Conservation (phyloP, 139 green algal species). For the Volvox reticuliferus region DNA sequence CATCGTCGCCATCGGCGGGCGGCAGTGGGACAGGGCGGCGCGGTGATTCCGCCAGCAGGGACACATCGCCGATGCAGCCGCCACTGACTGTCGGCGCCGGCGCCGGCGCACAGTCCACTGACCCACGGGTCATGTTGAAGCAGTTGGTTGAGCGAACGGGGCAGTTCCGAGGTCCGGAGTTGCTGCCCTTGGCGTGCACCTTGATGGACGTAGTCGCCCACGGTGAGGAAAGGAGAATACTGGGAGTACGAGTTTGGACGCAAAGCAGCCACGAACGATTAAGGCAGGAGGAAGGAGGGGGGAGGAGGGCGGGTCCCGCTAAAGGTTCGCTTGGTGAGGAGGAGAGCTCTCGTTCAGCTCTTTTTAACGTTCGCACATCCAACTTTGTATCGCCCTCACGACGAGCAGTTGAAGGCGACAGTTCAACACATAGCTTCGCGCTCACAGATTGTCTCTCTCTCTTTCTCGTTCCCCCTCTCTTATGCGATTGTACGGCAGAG, state of each 20-base stretch:
- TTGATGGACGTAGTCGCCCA: slow-evolving; percentile 17
- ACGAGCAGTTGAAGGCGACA: too few relatives aligned
- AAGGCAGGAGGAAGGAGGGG: neutral
- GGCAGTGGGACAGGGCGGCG: neutral
- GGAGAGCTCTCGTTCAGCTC: neutral
- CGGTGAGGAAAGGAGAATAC: neutral
- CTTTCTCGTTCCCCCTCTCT: neutral
- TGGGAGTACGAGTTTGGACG: neutral
- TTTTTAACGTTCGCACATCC: too few relatives aligned
- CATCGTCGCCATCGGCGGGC: neutral
- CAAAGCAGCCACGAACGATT: too few relatives aligned
- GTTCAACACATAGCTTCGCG: neutral
- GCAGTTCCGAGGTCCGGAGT: slow-evolving; percentile 24
- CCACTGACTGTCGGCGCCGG: neutral
- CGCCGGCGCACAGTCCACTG: neutral
- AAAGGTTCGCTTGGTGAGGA: neutral
- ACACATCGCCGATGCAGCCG: neutral
- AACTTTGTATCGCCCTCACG: too few relatives aligned
- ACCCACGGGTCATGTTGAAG: slow-evolving; percentile 30
- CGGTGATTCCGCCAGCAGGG: neutral
- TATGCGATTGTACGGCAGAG: neutral
- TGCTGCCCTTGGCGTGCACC: slow-evolving; percentile 41
- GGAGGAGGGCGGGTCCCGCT: too few relatives aligned
- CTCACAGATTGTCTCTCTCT: neutral
- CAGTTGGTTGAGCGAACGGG: slow-evolving; percentile 30